phyloP scores from a whole-genome alignment of 805 yeast species.

The Ogataea paraovalis region DNA sequence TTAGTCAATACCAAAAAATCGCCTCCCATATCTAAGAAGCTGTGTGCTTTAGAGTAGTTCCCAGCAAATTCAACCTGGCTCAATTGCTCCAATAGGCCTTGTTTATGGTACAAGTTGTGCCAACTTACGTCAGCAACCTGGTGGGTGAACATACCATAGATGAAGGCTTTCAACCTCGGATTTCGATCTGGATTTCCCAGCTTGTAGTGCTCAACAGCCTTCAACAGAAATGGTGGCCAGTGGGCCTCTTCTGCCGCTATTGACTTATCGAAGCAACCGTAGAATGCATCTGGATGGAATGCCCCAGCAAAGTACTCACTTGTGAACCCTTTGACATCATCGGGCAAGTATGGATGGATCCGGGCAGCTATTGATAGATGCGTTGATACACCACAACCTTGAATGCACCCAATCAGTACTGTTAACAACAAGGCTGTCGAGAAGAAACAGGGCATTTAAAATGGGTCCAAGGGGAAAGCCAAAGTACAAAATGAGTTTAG shows the following conservation, averaged over 20 bases:
- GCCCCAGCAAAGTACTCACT: constrained; percentile 52
- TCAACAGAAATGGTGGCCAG: constrained; percentile 62
- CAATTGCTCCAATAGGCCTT: constrained; percentile 52
- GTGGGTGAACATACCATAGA: constrained; percentile 57
- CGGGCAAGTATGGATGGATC: constrained; percentile 30
- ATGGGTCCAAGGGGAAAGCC: background rate
- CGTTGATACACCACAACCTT: constrained; percentile 28
- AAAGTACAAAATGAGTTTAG: background rate
- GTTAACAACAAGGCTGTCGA: background rate
- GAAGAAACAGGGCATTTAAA: background rate
- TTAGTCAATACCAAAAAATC: constrained; percentile 49
- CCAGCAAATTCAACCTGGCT: constrained; percentile 54
- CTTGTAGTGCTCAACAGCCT: constrained; percentile 41
- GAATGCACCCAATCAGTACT: background rate
- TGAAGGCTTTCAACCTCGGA: constrained; percentile 44
- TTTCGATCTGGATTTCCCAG: constrained; percentile 1
- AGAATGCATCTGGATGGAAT: constrained; percentile 67
- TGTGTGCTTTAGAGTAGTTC: constrained; percentile 45
- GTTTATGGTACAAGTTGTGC: constrained; percentile 55
- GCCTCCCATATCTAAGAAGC: constrained; percentile 58
- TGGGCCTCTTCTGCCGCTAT: constrained; percentile 59
- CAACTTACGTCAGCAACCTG: constrained; percentile 64
- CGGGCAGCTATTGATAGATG: constrained; percentile 37
- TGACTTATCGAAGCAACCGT: constrained; percentile 49
- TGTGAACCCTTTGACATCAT: constrained; percentile 25